Evolutionary conservation across 768 basidiomycete genomes (phyloP).

Genomic region (Hemileccinum rubropunctum): DNA sequence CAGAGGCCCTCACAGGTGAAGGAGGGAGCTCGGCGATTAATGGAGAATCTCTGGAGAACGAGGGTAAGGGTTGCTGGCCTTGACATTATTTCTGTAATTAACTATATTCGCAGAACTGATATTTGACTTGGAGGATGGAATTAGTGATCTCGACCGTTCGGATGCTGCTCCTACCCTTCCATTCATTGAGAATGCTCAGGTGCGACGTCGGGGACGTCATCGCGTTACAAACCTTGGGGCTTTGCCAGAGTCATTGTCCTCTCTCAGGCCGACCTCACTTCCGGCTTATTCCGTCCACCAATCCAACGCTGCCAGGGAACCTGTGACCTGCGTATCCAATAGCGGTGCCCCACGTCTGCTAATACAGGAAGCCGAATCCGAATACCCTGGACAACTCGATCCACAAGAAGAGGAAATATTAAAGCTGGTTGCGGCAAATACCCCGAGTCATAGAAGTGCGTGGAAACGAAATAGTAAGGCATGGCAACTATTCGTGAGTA

Average conservation of each 20-base stretch:
- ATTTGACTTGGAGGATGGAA: constrained; percentile 66
- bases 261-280: constrained; percentile 66
- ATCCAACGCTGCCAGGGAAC: constrained; percentile 6
- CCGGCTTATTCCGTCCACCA: constrained; percentile 63
- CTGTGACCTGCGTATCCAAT: constrained; percentile 1
- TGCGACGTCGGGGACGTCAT: constrained; percentile 23
- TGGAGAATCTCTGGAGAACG: constrained; percentile 34
- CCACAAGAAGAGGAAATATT: constrained; percentile 52
- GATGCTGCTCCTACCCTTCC: constrained; percentile 37
- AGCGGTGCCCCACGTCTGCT: not conserved
- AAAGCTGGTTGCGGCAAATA: constrained; percentile 65
- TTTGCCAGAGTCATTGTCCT: constrained; percentile 55
- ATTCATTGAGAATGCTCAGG: constrained; percentile 29
- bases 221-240: constrained; percentile 34
- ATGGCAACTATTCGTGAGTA: constrained; percentile 57
- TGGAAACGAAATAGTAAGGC: constrained; percentile 64
- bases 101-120: constrained; percentile 50
- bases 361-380: constrained; percentile 4
- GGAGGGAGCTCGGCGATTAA: constrained; percentile 33
- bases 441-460: constrained; percentile 67
- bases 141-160: constrained; percentile 29
- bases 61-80: constrained; percentile 40
- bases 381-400: constrained; percentile 30
- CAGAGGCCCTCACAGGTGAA: constrained; percentile 50
- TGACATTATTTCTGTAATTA: not conserved